Conservation (phyloP, 768 basidiomycete genomes). For the Auriculariales sp. region DNA sequence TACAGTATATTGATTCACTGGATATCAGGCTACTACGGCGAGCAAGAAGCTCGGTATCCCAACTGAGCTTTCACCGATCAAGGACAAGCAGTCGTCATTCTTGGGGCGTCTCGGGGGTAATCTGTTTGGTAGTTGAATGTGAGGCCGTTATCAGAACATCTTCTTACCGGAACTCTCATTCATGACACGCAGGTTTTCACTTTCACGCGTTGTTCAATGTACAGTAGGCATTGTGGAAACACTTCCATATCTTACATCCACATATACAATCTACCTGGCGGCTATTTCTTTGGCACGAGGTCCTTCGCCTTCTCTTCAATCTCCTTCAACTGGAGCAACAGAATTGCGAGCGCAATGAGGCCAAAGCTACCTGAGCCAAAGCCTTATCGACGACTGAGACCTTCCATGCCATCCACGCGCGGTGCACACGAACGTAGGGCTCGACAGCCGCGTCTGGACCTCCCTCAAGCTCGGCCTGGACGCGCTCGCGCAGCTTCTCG, state of each 20-base stretch:
- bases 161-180: too few species aligned
- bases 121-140: too few species aligned
- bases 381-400: slow-evolving; percentile 18
- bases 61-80: slow-evolving; percentile 50
- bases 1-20: neutral
- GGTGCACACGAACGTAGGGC: slow-evolving; percentile 22
- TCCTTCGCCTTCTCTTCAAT: too few species aligned
- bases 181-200: too few species aligned
- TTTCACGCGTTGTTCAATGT: too few species aligned
- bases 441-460: slow-evolving; percentile 17
- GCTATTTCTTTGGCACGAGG: too few species aligned
- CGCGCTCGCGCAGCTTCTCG: slow-evolving; percentile 30
- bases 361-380: slow-evolving; percentile 52
- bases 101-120: too few species aligned
- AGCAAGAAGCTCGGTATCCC: slow-evolving; percentile 48
- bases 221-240: too few species aligned
- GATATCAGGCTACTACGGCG: slow-evolving; percentile 19
- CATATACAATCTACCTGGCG: too few species aligned
- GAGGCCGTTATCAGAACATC: too few species aligned
- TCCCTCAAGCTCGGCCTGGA: slow-evolving; percentile 36
- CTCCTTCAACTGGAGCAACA: slow-evolving; percentile 33
- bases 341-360: slow-evolving; percentile 41
- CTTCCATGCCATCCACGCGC: slow-evolving; percentile 43
- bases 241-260: too few species aligned
- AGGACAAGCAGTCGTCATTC: slow-evolving; percentile 37